Base-by-base conservation (phyloP, 768 basidiomycete genomes). In the Trametes cingulata region DNA sequence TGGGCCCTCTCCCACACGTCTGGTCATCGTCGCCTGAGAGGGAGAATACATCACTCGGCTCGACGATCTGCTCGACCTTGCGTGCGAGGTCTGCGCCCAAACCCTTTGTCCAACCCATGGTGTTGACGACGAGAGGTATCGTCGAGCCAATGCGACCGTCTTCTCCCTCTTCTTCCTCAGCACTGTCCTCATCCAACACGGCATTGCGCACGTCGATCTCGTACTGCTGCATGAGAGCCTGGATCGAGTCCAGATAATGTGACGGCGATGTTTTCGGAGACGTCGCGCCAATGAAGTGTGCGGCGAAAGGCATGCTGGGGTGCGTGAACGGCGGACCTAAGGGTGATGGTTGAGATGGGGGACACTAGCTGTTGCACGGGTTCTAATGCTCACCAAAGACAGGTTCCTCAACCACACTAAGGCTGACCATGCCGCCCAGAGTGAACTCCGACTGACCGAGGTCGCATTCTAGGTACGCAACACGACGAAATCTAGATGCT, bases 91-190 rank as follows among this genome's bases (percentile, higher is more conserved):
- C 91, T 15, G 85, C 87, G 3, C 96, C 96, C 2, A 97, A 83
- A 7, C 96, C 96, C 71, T 95, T 98, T 6, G 83, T 83, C 96
- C 96, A 99, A 2, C 96, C 96, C 86, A 96, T 95, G 0, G 92
- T 98, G 71, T 98, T 99, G 52, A 98, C 83, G 15, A 98, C 84
- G 17, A 98, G 82, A 0, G 96, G 96, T 5, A 95, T 83, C 25
- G 74, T 61, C 49, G 88, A 85, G 6, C 70, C 66, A 22, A 88
- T 80, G 41, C 82, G 78, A 6, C 74, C 72, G 3, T 72, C 70
- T 7, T 71, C 69, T 15, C 62, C 58, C 19, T 72, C 70, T 7
- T 71, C 69, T 15, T 63, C 58, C 19, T 66, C 67, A 9, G 63
- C n/a, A 4, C 12, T 36, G 7, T 53, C 56, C 48, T 70, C 67